A percentile compares a stretch with the other conserved stretches of the same genome.
Conservation (phyloP, 495 filamentous ascomycete genomes). For the Penicillium paradoxum region DNA sequence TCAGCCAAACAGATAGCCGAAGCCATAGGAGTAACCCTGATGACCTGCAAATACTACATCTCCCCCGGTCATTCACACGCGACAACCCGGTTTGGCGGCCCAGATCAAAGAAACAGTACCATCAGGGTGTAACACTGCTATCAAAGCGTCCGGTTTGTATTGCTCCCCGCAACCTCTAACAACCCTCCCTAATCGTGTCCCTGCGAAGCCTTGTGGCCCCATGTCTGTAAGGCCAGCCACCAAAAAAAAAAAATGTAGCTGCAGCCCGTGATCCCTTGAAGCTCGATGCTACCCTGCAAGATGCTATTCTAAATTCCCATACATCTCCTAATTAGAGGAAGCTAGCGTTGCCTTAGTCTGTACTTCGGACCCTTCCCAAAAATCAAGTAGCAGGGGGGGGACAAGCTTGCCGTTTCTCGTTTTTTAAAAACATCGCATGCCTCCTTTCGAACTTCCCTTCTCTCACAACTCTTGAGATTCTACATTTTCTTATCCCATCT, state of each 20-base stretch:
- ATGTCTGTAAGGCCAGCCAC: not conserved
- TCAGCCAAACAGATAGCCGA: not conserved
- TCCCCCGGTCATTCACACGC: conserved; percentile 3
- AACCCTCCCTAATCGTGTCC: not conserved
- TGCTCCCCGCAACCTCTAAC: not conserved
- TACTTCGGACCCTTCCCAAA: too few relatives aligned
- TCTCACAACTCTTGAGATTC: not conserved
- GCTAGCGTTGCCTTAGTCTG: not conserved
- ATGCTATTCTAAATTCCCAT: not conserved
- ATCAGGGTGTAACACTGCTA: conserved; percentile 22
- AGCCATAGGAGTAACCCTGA: conserved; percentile 5
- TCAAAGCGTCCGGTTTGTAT: conserved; percentile 18
- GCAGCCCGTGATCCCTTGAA: not conserved
- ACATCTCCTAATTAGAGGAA: not conserved
- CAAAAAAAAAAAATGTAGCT: not conserved
- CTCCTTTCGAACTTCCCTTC: not conserved
- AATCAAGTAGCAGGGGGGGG: not conserved
- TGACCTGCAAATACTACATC: conserved; percentile 8
- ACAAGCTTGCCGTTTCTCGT: not conserved
- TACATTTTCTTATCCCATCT: not conserved
- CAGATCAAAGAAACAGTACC: conserved; percentile 5
- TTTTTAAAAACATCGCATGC: not conserved
- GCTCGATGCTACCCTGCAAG: conserved; percentile 5
- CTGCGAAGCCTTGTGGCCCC: not conserved
- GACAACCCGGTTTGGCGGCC: not conserved